phyloP scores from a whole-genome alignment of 768 basidiomycete genomes.

The Amanita brunnescens region DNA sequence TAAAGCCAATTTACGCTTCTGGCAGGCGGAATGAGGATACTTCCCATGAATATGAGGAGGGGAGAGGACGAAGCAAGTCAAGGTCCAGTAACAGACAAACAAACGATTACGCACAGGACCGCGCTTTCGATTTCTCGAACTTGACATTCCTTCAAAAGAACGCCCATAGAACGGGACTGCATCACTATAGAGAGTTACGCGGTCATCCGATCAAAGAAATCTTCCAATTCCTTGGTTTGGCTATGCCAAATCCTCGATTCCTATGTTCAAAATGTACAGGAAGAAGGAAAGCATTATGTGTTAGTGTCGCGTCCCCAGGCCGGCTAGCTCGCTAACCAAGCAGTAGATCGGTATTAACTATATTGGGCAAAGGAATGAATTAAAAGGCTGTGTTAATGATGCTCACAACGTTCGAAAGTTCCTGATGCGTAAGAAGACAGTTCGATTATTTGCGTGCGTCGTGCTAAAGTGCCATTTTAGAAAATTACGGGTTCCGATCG shows the following conservation, averaged over 20 bases:
- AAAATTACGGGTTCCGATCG: slow-evolving; percentile 40
- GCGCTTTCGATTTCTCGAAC: not conserved
- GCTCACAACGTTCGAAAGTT: slow-evolving; percentile 62
- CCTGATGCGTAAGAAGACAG: slow-evolving; percentile 39
- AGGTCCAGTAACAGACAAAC: not conserved
- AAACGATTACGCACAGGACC: not conserved
- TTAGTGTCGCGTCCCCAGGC: slow-evolving; percentile 25
- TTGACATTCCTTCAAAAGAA: not conserved
- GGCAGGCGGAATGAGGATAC: not conserved
- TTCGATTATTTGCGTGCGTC: not conserved
- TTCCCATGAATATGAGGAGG: not conserved
- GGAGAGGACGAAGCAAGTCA: not conserved
- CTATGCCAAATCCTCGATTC: slow-evolving; percentile 1
- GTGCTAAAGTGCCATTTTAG: slow-evolving; percentile 9
- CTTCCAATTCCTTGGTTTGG: not conserved
- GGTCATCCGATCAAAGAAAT: not conserved
- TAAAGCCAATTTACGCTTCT: slow-evolving; percentile 4
- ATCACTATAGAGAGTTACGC: slow-evolving; percentile 4
- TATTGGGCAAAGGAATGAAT: slow-evolving; percentile 47
- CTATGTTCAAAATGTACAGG: slow-evolving; percentile 62
- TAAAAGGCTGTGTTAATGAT: slow-evolving; percentile 79
- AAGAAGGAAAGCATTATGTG: slow-evolving; percentile 72
- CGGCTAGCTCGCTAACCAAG: not conserved
- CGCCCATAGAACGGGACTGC: not conserved
- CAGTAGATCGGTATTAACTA: slow-evolving; percentile 76